phyloP scores from a whole-genome alignment of 257 asterid species.

The Solanum sejunctum region DNA sequence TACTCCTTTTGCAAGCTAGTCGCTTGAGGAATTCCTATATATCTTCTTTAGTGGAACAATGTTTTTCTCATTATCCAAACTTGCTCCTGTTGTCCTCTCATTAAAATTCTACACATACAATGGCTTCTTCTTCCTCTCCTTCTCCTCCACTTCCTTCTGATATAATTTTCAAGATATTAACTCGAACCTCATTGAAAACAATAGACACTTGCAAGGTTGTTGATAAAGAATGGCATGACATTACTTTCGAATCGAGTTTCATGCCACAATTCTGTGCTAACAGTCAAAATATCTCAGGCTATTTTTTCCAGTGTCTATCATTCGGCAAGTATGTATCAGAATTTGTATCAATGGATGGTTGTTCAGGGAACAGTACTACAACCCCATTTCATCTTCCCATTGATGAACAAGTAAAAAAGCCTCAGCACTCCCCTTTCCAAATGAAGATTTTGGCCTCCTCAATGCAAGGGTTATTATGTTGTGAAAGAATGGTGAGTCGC shows the following conservation, averaged over 20 bases:
- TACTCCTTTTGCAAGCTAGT: not conserved
- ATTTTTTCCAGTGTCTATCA: too few relatives aligned
- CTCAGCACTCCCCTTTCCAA: too few relatives aligned
- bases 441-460: not conserved
- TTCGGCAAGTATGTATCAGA: too few relatives aligned
- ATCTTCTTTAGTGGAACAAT: not conserved
- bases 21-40: not conserved
- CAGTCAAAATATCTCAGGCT: too few relatives aligned
- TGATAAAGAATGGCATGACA: not conserved
- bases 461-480: conserved; percentile 1
- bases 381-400: too few relatives aligned
- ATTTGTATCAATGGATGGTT: too few relatives aligned
- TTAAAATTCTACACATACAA: not conserved
- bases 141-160: not conserved
- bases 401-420: too few relatives aligned
- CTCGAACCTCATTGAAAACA: not conserved
- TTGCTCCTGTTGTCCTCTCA: not conserved
- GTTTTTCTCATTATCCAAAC: too few relatives aligned
- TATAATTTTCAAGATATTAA: not conserved
- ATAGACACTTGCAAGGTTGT: not conserved
- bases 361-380: too few relatives aligned
- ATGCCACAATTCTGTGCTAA: too few relatives aligned
- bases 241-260: not conserved
- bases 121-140: not conserved
- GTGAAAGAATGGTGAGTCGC: not conserved